These are phyloP conservation scores for Dactylellina cionopaga DNA, from an alignment of 2,329 filamentous ascomycete genomes.

Conservation along the genomic window DNA sequence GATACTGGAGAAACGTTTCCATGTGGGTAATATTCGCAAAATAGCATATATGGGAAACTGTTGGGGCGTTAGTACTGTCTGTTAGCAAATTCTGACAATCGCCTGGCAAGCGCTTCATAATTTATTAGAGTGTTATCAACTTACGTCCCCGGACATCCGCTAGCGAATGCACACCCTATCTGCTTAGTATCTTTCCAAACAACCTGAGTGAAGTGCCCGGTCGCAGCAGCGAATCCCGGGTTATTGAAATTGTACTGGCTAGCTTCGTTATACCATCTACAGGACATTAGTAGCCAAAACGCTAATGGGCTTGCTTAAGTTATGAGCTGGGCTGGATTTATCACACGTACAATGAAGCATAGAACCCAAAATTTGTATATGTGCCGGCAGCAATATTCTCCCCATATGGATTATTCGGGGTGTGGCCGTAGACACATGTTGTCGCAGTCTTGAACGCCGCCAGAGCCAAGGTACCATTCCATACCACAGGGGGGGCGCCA, in stretches of 20 bases:
- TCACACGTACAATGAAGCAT: slow-evolving; percentile 18
- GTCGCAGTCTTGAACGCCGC: slow-evolving; percentile 11
- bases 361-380: slow-evolving; percentile 33
- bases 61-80: too few relatives aligned
- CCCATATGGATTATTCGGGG: slow-evolving; percentile 25
- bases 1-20: slow-evolving; percentile 41
- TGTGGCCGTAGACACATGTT: slow-evolving; percentile 40
- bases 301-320: background rate
- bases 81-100: too few relatives aligned
- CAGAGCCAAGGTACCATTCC: slow-evolving; percentile 16
- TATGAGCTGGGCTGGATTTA: background rate
- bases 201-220: slow-evolving; percentile 78
- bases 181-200: slow-evolving; percentile 74
- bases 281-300: background rate
- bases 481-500: slow-evolving; percentile 10
- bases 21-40: slow-evolving; percentile 39
- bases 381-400: slow-evolving; percentile 46
- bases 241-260: slow-evolving; percentile 69
- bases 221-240: slow-evolving; percentile 68
- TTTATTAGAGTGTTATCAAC: background rate
- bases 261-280: slow-evolving; percentile 61
- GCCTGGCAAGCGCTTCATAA: background rate
- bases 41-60: slow-evolving; percentile 34
- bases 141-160: slow-evolving; percentile 31
- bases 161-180: slow-evolving; percentile 68